Evolutionary conservation across 192 early-diverging fungal genomes (phyloP).

Genomic region (Rhizophlyctis rosea): DNA sequence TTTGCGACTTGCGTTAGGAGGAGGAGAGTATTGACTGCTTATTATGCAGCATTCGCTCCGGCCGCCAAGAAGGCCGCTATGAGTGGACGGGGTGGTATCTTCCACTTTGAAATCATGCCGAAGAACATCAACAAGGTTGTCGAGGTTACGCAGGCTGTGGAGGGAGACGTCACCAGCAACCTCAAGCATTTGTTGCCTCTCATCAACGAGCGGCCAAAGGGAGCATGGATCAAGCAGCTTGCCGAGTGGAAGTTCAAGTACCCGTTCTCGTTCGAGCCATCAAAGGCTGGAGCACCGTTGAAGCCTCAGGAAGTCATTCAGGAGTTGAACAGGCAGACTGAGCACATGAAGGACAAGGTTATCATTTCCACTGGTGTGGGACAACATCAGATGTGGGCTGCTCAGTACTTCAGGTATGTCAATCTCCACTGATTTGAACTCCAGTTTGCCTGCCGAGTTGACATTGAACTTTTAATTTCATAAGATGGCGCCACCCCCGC

Average conservation of each 20-base stretch:
- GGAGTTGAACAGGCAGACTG: constrained; percentile 83
- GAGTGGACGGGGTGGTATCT: constrained; percentile 88
- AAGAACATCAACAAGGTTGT: constrained; percentile 99
- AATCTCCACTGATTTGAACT: no score
- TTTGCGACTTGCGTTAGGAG: background rate
- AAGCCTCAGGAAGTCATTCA: constrained; percentile 95
- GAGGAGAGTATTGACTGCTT: no score
- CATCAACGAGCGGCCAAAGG: constrained; percentile 63
- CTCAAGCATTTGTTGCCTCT: constrained; percentile 74
- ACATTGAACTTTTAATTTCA: no score
- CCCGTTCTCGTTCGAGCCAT: constrained; percentile 79
- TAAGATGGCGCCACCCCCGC: constrained; percentile 80
- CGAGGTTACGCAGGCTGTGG: constrained; percentile 83
- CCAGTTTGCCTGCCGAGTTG: no score
- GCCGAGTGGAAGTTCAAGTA: constrained; percentile 87
- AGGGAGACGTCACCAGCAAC: constrained; percentile 93
- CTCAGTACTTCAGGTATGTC: constrained; percentile 77
- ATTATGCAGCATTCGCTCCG: constrained; percentile 77
- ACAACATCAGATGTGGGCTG: constrained; percentile 99
- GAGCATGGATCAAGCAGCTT: constrained; percentile 83
- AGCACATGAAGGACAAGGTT: constrained; percentile 83
- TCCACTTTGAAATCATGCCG: constrained; percentile 99
- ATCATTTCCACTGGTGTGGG: constrained; percentile 96
- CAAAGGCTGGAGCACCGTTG: constrained; percentile 57
- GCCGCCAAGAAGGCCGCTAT: constrained; percentile 84